These are phyloP conservation scores for Fusarium hostae DNA, from an alignment of 2,329 filamentous ascomycete species.

Conservation along the genomic window DNA sequence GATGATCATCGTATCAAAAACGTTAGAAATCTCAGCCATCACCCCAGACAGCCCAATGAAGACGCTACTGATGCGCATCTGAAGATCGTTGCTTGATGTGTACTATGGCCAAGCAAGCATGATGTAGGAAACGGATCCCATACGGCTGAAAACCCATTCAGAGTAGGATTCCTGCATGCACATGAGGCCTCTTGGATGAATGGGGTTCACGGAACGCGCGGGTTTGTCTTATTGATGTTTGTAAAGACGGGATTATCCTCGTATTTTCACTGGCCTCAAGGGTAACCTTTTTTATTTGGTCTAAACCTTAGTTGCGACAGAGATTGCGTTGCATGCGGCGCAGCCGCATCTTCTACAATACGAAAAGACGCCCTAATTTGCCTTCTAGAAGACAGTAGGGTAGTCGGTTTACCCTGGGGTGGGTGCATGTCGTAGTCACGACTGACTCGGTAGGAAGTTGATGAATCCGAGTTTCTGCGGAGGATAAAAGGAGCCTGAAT, in stretches of 20 bases:
- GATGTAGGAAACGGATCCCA: constrained; percentile 33
- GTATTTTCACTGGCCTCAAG: constrained; percentile 1
- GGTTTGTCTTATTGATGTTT: constrained; percentile 5
- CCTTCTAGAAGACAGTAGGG: constrained; percentile 39
- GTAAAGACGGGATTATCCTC: constrained; percentile 3
- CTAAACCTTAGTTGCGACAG: constrained; percentile 11
- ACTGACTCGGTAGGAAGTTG: background rate
- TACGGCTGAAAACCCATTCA: constrained; percentile 36
- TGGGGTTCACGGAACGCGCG: background rate
- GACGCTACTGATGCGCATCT: constrained; percentile 1
- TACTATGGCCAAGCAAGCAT: constrained; percentile 26
- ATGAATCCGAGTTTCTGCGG: constrained; percentile 5
- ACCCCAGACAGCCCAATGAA: constrained; percentile 4
- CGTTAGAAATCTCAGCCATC: constrained; percentile 3
- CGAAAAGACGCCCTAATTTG: constrained; percentile 9
- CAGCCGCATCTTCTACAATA: constrained; percentile 30
- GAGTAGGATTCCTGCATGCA: constrained; percentile 24
- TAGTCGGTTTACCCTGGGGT: background rate
- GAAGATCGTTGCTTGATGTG: constrained; percentile 34
- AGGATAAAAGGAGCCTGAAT: background rate
- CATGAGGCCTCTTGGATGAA: background rate
- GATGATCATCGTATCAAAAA: constrained; percentile 7
- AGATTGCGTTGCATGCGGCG: constrained; percentile 42
- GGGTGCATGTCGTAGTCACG: background rate
- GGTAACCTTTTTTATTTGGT: constrained; percentile 1